Conservation (phyloP, 2,329 filamentous ascomycete genomes). For the Xylariales sp. region DNA sequence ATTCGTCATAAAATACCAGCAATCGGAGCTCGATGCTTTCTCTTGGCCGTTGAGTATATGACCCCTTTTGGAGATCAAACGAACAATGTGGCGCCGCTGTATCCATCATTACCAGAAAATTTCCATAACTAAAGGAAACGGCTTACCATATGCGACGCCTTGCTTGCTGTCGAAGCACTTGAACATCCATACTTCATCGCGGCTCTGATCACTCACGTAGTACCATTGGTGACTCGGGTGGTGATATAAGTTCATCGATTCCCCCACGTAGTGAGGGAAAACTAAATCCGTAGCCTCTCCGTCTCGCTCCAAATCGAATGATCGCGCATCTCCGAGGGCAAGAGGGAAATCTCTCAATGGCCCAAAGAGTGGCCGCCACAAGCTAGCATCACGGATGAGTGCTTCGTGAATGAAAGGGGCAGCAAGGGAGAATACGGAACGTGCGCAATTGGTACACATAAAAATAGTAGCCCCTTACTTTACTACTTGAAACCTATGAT, state of each 20-base stretch:
- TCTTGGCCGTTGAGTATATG: too few species aligned
- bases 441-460: too few species aligned
- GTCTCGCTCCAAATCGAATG: background rate
- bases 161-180: slow-evolving; percentile 1
- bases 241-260: background rate
- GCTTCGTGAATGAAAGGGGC: too few species aligned
- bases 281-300: background rate
- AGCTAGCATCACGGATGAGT: background rate
- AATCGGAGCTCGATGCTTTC: too few species aligned
- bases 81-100: too few species aligned
- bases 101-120: too few species aligned
- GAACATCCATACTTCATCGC: background rate
- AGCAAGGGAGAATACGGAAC: too few species aligned
- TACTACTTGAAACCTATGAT: background rate
- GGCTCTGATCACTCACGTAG: background rate
- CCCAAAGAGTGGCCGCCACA: background rate
- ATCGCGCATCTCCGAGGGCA: background rate
- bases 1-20: too few species aligned
- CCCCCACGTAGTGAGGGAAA: slow-evolving; percentile 1
- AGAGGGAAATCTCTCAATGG: background rate
- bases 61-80: too few species aligned
- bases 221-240: slow-evolving; percentile 3
- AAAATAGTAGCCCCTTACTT: background rate
- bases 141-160: background rate
- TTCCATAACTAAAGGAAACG: too few species aligned